Evolutionary conservation across 352 stramenopile genomes (phyloP), one percentile per base, ranked within the genome.

Genomic region (Phytophthora palmivora): DNA sequence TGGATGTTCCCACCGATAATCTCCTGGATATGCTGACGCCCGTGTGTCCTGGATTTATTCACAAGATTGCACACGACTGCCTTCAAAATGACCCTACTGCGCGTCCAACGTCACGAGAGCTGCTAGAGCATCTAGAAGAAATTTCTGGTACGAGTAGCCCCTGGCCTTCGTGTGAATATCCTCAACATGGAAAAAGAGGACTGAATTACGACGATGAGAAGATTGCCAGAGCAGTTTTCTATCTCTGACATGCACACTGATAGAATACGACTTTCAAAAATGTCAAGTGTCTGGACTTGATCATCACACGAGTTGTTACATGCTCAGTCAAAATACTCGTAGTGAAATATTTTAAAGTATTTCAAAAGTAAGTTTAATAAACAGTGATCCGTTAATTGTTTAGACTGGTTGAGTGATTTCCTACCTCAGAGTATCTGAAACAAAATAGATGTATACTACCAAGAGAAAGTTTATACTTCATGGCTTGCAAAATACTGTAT

Each of bases 41-140:
- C 10, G 46, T 62, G 16, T 87, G 77, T 34, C 77, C 77, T 21
- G 56, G 64, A 50, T 74, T 76, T 30, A 73, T 87, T 22, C 66
- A 49, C 4, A 33, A 82, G 19, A 74, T 82, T 37, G 63, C 51
- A 26, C 41, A 71, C 11, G 44, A 66, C 18, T 87, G 74, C 43
- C 65, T 84, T 12, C 58, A 80, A 15, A 64, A 57, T 46, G 57
- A 87, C 18, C 72, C 74, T 0, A 58, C 63, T 10, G 19, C 48
- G 19, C 69, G 74, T 15, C 74, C 74, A 6, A 77, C 63, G 9
- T 72, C 74, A n/a, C 50, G 45, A 32, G 59, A 78, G 10, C 37
- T 85, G 21, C 26, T 62, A 15, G 70, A 5, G 14, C 51, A 33
- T 22, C 36, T 63, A 16, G 69, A 60, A 66, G 48, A 71, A 12